These are phyloP conservation scores for Xylaria sp. DNA, from an alignment of 495 filamentous ascomycete species.

Conservation along the genomic window DNA sequence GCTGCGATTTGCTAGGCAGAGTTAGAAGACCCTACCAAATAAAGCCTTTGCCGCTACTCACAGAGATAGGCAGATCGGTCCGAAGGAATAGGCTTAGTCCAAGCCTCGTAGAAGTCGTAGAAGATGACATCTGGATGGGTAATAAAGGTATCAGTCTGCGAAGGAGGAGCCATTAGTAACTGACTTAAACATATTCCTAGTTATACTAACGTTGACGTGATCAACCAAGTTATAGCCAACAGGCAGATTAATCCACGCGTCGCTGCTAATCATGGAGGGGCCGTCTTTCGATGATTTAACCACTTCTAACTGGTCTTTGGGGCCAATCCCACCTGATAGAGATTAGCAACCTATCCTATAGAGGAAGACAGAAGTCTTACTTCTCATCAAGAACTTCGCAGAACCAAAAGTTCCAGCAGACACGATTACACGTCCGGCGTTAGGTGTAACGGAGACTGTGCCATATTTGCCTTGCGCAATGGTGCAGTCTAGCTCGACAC, in stretches of 20 bases:
- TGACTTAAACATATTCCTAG: not conserved
- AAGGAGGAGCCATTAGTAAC: not conserved
- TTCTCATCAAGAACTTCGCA: conserved; percentile 68
- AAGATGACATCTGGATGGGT: conserved; percentile 65
- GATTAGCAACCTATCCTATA: conserved; percentile 44
- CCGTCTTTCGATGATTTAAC: conserved; percentile 62
- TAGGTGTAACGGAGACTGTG: conserved; percentile 62
- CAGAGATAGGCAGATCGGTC: conserved; percentile 50
- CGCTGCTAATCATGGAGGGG: conserved; percentile 57
- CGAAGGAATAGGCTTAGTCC: conserved; percentile 49
- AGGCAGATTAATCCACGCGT: conserved; percentile 73
- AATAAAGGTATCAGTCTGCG: conserved; percentile 68
- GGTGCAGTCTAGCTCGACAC: conserved; percentile 70
- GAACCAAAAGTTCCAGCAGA: conserved; percentile 74
- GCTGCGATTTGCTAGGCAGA: conserved; percentile 52
- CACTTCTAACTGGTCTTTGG: conserved; percentile 63
- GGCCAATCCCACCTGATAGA: conserved; percentile 64
- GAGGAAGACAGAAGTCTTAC: conserved; percentile 26
- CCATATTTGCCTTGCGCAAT: conserved; percentile 62
- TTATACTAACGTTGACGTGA: conserved; percentile 63
- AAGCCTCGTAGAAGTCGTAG: conserved; percentile 72
- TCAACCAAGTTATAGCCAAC: conserved; percentile 78
- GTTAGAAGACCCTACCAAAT: conserved; percentile 34
- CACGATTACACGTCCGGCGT: conserved; percentile 71
- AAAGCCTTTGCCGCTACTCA: conserved; percentile 27